Conservation (phyloP, 495 filamentous ascomycete genomes). For the Xylaria bambusicola region DNA sequence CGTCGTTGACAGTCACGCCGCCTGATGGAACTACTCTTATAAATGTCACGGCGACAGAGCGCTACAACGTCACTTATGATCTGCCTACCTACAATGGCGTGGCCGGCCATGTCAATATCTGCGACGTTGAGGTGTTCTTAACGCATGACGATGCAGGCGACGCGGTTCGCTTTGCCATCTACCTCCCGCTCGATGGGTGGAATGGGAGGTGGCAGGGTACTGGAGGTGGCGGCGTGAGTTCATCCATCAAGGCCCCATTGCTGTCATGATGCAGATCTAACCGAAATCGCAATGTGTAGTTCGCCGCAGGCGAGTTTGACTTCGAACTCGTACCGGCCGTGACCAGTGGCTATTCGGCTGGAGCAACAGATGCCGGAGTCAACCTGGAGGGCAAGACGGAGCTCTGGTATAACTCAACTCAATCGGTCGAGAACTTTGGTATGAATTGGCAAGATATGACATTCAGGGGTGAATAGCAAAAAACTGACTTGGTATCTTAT, state of each 20-base stretch:
- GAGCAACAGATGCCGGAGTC: constrained; percentile 35
- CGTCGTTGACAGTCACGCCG: constrained; percentile 18
- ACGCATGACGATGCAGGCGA: constrained; percentile 45
- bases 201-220: constrained; percentile 58
- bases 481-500: constrained; percentile 38
- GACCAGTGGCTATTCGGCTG: constrained; percentile 24
- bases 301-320: constrained; percentile 20
- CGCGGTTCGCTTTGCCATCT: constrained; percentile 52
- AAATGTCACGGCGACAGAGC: constrained; percentile 22
- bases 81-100: constrained; percentile 10
- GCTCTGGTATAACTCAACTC: constrained; percentile 18
- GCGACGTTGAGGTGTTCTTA: constrained; percentile 42
- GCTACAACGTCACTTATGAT: constrained; percentile 20
- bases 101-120: constrained; percentile 20
- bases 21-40: constrained; percentile 18
- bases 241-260: background rate
- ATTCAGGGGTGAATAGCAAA: constrained; percentile 1
- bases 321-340: constrained; percentile 19
- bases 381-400: constrained; percentile 31
- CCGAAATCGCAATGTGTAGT: constrained; percentile 13
- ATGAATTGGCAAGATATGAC: background rate
- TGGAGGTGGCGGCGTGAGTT: constrained; percentile 53
- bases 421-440: constrained; percentile 23
- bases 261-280: constrained; percentile 8
- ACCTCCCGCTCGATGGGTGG: constrained; percentile 54